Evolutionary conservation across 345 rosid species (phyloP).

Genomic region (Populus euphratica): DNA sequence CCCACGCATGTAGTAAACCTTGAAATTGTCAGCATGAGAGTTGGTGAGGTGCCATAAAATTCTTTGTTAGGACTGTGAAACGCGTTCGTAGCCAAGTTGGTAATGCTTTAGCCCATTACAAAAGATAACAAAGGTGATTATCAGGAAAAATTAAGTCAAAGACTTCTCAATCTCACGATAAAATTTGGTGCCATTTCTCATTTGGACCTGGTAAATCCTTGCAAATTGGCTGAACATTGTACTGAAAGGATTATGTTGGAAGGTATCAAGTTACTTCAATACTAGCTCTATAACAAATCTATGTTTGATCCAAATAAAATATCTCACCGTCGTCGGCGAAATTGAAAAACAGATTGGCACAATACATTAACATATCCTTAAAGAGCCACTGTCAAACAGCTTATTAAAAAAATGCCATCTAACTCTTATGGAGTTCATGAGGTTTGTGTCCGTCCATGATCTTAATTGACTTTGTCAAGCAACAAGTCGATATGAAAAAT

Average conservation of each 20-base stretch:
- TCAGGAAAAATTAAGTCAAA: not conserved
- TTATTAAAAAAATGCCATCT: not conserved
- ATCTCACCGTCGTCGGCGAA: not conserved
- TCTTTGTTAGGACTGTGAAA: not conserved
- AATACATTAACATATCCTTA: too few species aligned
- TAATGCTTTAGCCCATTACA: not conserved
- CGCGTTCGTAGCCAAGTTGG: not conserved
- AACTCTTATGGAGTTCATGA: not conserved
- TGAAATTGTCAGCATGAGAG: not conserved
- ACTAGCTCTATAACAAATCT: not conserved
- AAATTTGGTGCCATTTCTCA: not conserved
- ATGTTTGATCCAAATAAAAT: not conserved
- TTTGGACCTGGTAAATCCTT: too few species aligned
- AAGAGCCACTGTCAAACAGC: not conserved
- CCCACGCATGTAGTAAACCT: constrained; percentile 4
- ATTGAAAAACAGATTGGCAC: not conserved
- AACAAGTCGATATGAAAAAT: not conserved
- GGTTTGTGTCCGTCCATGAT: too few species aligned
- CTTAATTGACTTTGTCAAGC: not conserved
- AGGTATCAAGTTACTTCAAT: not conserved
- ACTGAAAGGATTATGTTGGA: not conserved
- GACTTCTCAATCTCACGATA: not conserved
- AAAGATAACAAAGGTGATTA: not conserved
- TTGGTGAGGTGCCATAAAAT: not conserved
- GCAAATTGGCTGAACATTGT: not conserved